phyloP scores from a whole-genome alignment of 2,329 filamentous ascomycete species.

The Fusarium sp. region DNA sequence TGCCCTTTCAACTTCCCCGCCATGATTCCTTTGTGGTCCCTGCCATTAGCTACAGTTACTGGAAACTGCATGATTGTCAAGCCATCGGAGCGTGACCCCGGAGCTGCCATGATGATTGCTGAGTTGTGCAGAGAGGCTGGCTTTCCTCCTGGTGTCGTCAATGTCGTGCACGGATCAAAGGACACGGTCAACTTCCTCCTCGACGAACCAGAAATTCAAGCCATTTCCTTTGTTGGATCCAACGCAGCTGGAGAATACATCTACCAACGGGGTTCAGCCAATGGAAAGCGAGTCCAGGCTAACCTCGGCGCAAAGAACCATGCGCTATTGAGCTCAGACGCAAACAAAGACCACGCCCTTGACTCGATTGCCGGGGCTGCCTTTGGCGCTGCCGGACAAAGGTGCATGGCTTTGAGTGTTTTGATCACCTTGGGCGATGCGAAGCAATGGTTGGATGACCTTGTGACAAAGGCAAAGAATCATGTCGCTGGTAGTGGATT shows the following conservation, averaged over 20 bases:
- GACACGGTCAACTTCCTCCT: conserved; percentile 83
- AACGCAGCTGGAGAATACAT: conserved; percentile 89
- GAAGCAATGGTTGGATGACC: conserved; percentile 79
- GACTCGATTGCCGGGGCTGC: conserved; percentile 84
- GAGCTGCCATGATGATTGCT: conserved; percentile 82
- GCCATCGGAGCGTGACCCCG: conserved; percentile 82
- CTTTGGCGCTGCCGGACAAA: conserved; percentile 82
- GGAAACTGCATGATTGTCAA: conserved; percentile 84
- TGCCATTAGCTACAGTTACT: conserved; percentile 81
- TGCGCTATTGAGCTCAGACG: conserved; percentile 80
- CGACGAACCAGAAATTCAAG: conserved; percentile 82
- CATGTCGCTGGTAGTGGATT: conserved; percentile 81
- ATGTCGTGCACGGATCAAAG: conserved; percentile 80
- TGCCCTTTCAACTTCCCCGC: conserved; percentile 88
- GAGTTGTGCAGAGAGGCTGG: conserved; percentile 80
- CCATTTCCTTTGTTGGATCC: conserved; percentile 81
- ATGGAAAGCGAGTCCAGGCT: conserved; percentile 85
- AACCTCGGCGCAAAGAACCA: conserved; percentile 89
- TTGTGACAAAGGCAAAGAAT: conserved; percentile 76
- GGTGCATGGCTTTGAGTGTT: conserved; percentile 84
- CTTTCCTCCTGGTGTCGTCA: conserved; percentile 80
- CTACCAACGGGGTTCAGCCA: conserved; percentile 76
- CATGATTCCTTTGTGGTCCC: conserved; percentile 87
- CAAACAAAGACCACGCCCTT: conserved; percentile 83
- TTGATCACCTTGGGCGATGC: conserved; percentile 80